Percentiles rank a stretch among this genome's conserved stretches.
phyloP scores from a whole-genome alignment of 768 basidiomycete species.

The Tulasnella sp. region DNA sequence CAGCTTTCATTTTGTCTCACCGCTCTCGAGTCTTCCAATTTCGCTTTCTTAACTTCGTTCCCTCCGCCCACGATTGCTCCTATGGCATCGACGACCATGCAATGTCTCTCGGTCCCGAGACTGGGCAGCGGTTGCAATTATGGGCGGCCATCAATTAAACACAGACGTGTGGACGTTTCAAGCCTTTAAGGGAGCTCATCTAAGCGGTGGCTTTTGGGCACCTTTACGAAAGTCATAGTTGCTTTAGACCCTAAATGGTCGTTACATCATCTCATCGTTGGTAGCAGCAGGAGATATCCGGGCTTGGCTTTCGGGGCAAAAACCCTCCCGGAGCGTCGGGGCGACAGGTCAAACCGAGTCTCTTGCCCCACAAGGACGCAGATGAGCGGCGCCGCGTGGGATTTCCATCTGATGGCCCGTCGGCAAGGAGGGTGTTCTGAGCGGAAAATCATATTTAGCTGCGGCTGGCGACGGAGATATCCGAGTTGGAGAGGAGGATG shows the following conservation, averaged over 20 bases:
- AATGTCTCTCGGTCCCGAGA: neutral
- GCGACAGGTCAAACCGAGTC: neutral
- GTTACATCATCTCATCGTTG: neutral
- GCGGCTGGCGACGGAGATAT: constrained; percentile 5
- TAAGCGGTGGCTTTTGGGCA: neutral
- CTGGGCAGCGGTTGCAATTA: neutral
- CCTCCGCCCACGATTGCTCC: neutral
- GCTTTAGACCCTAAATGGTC: neutral
- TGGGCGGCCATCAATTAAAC: constrained; percentile 12
- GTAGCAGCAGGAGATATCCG: neutral
- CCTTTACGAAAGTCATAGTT: neutral
- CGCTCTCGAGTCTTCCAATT: neutral
- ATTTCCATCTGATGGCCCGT: neutral
- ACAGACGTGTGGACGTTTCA: neutral
- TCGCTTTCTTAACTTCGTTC: constrained; percentile 2
- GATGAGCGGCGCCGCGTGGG: neutral
- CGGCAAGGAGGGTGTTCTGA: neutral
- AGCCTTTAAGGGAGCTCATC: neutral
- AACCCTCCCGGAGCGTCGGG: neutral
- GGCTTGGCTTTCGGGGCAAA: neutral
- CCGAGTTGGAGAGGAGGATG: neutral
- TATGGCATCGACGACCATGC: neutral
- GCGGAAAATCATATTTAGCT: constrained; percentile 3
- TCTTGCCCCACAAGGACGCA: neutral
- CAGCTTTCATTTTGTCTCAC: constrained; percentile 2